Evolutionary conservation across 768 basidiomycete species (phyloP).

Genomic region (Dioszegia hungarica): DNA sequence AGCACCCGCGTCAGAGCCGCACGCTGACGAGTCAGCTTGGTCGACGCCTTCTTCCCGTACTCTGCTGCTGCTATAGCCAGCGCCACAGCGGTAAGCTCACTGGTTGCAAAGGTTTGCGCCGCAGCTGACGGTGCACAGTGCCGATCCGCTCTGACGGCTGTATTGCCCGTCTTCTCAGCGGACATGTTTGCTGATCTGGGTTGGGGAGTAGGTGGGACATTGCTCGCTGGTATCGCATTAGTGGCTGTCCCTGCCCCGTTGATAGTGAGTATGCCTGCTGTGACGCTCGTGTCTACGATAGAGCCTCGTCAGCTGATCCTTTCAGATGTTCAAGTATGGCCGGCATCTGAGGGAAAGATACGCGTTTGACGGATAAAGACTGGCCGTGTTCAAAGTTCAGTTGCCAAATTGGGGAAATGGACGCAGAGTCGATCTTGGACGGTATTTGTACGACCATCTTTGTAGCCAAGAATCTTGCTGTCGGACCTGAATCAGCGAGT

Average conservation of each 20-base stretch:
- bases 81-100: constrained; percentile 34
- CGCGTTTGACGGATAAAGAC: constrained; percentile 19
- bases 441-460: too few relatives aligned
- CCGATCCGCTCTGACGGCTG: constrained; percentile 31
- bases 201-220: constrained; percentile 43
- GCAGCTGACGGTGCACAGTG: too few relatives aligned
- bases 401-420: too few relatives aligned
- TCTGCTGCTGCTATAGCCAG: constrained; percentile 40
- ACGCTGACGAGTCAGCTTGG: constrained; percentile 20
- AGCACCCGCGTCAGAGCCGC: too few relatives aligned
- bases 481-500: too few relatives aligned
- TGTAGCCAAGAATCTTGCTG: too few relatives aligned
- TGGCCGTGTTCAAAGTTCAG: too few relatives aligned
- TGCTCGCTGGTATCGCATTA: constrained; percentile 31
- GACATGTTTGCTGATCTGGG: constrained; percentile 36
- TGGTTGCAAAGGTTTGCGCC: too few relatives aligned
- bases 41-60: constrained; percentile 45
- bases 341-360: constrained; percentile 15
- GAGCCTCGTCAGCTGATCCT: too few relatives aligned
- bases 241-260: constrained; percentile 34
- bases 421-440: too few relatives aligned
- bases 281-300: too few relatives aligned
- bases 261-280: too few relatives aligned
- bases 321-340: constrained; percentile 27
- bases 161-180: constrained; percentile 33